phyloP scores from a whole-genome alignment of 345 rosid species.

The Salix suchowensis region DNA sequence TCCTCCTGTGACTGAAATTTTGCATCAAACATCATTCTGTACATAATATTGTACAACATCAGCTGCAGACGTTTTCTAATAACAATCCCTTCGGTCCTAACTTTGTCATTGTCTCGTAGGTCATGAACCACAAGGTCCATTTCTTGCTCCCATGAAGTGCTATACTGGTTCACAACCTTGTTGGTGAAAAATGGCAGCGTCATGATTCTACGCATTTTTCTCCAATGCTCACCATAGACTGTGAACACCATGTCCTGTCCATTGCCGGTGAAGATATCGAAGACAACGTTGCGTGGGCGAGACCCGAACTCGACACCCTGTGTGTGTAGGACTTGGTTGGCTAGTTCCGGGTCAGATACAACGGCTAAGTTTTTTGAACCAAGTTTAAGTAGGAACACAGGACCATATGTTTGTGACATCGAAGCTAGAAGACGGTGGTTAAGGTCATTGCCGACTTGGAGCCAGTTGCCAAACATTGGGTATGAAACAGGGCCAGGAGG shows the following conservation, averaged over 20 bases:
- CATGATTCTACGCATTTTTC: slow-evolving; percentile 66
- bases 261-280: slow-evolving; percentile 57
- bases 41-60: slow-evolving; percentile 65
- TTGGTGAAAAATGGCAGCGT: slow-evolving; percentile 61
- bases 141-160: slow-evolving; percentile 55
- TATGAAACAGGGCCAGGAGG: slow-evolving; percentile 49
- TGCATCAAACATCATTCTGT: slow-evolving; percentile 60
- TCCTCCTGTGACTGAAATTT: slow-evolving; percentile 43
- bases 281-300: slow-evolving; percentile 55
- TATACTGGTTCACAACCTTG: slow-evolving; percentile 50
- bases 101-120: slow-evolving; percentile 24
- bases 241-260: slow-evolving; percentile 78
- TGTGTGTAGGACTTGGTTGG: slow-evolving; percentile 51
- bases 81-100: slow-evolving; percentile 34
- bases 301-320: slow-evolving; percentile 65
- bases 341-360: slow-evolving; percentile 51
- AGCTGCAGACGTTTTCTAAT: slow-evolving; percentile 49
- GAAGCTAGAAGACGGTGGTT: slow-evolving; percentile 54
- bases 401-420: slow-evolving; percentile 39
- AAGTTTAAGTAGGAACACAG: slow-evolving; percentile 46
- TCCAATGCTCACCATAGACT: slow-evolving; percentile 58
- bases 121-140: slow-evolving; percentile 51
- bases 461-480: slow-evolving; percentile 62
- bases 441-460: slow-evolving; percentile 59
- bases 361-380: slow-evolving; percentile 43